Conservation (phyloP, 2,329 filamentous ascomycete genomes). For the Ascochyta viciae-villosae region DNA sequence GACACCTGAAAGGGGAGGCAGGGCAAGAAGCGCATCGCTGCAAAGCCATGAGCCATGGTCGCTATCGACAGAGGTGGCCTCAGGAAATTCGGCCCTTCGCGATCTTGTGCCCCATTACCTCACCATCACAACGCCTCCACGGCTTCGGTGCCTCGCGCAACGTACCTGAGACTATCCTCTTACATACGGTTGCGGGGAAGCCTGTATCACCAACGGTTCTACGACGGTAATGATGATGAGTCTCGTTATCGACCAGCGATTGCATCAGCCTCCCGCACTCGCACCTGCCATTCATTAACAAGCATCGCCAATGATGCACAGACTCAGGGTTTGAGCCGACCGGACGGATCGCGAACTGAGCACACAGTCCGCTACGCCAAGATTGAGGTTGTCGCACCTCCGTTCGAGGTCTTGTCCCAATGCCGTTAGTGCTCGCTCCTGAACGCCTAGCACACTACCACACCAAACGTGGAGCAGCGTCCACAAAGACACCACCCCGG, state of each 20-base stretch:
- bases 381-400: constrained; percentile 38
- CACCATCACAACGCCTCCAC: not conserved
- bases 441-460: constrained; percentile 25
- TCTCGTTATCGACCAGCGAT: constrained; percentile 16
- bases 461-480: constrained; percentile 27
- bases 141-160: constrained; percentile 8
- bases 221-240: not conserved
- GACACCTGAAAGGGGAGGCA: not conserved
- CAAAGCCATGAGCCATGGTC: no score
- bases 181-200: constrained; percentile 14
- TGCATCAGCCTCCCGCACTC: constrained; percentile 26
- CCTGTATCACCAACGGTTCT: constrained; percentile 18
- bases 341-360: constrained; percentile 26
- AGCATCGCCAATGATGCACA: constrained; percentile 20
- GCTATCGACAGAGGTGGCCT: not conserved
- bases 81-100: not conserved
- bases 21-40: not conserved
- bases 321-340: constrained; percentile 12
- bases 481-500: constrained; percentile 18
- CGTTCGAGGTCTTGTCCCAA: constrained; percentile 29
- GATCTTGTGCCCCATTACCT: not conserved
- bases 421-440: constrained; percentile 26
- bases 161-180: constrained; percentile 11
- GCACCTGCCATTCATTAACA: constrained; percentile 27
- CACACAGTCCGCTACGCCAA: constrained; percentile 7